Evolutionary conservation across 768 basidiomycete species (phyloP), one percentile per base, ranked within the genome.

Genomic region (Boletus rufocinnamomeus): DNA sequence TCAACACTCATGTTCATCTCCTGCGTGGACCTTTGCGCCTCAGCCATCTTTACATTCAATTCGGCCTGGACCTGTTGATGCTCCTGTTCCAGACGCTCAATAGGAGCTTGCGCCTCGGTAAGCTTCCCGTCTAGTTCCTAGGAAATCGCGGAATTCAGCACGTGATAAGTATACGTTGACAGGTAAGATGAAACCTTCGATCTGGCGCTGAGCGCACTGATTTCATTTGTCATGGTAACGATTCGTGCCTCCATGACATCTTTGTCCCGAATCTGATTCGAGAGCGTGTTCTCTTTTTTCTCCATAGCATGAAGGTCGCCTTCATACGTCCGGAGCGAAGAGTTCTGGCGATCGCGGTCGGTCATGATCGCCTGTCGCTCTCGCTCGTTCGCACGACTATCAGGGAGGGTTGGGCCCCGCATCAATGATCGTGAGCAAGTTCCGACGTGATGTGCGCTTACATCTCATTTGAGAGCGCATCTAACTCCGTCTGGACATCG

Each of bases 401-500:
- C n/a, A 14, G 11, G 5, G 2, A 19, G 13, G 30, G 9, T 17
- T 32, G 21, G 57, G 28, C n/a, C n/a, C n/a, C n/a, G n/a, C 51
- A 34, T 59, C 32, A 44, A 4, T 17, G 2, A 32, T 25, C 45
- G 14, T 1, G 5, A 10, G 3, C 16, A 48, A 34, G 2, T 16
- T 5, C n/a, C 6, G 25, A 35, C 34, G 11, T 1, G 8, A 54
- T 2, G n/a, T 9, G 52, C 54, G 43, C 85, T 68, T 65, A 96
- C 95, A 93, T 78, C 59, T 88, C 79, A 17, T 75, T 76, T 2
- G 80, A 77, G 25, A 95, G 69, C 2, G 75, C 73, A 54, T 89
- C 84, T 7, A 97, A 77, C 67, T 97, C 88, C 27, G 65, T 74
- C 70, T 98, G 90, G 17, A 98, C 88, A 48, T 95, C 94, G 47